A percentile compares a stretch with the other conserved stretches of the same genome.
Evolutionary conservation across 1,284 basidiomycete species (phyloP).

Genomic region (Ceratobasidium papillatum): DNA sequence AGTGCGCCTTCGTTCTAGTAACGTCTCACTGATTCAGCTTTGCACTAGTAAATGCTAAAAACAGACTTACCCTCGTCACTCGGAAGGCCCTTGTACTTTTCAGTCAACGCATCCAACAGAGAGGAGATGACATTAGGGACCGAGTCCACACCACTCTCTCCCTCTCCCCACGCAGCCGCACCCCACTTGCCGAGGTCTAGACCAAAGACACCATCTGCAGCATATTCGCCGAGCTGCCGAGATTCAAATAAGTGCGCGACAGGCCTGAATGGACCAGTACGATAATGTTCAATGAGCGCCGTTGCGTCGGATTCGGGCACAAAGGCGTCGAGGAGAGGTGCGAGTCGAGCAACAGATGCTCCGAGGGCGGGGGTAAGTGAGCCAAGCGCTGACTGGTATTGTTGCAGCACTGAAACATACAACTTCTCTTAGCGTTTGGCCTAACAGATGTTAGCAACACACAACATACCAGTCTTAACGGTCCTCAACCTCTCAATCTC

Average conservation of each 20-base stretch:
- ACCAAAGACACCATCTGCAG: constrained; percentile 86
- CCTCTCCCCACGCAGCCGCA: constrained; percentile 57
- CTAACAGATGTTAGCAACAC: constrained; percentile 1
- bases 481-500: constrained; percentile 83
- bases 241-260: constrained; percentile 84
- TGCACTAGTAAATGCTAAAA: constrained; percentile 7
- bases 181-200: constrained; percentile 89
- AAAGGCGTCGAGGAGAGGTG: constrained; percentile 21
- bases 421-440: constrained; percentile 35
- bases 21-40: neutral
- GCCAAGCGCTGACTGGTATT: constrained; percentile 80
- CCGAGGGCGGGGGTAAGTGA: constrained; percentile 73
- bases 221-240: constrained; percentile 68
- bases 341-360: constrained; percentile 58
- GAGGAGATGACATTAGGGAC: constrained; percentile 80
- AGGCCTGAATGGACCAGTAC: constrained; percentile 90
- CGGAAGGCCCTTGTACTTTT: constrained; percentile 69
- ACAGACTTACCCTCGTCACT: constrained; percentile 67
- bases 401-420: constrained; percentile 68
- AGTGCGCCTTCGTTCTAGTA: constrained; percentile 81
- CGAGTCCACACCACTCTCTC: constrained; percentile 52
- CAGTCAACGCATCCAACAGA: constrained; percentile 69
- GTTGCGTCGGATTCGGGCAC: constrained; percentile 79
- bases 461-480: constrained; percentile 74
- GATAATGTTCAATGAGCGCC: constrained; percentile 86